A percentile compares a stretch with the other conserved stretches of the same genome.
Evolutionary conservation across 2,329 filamentous ascomycete genomes (phyloP).

Genomic region (Ophiostoma novo-ulmi): DNA sequence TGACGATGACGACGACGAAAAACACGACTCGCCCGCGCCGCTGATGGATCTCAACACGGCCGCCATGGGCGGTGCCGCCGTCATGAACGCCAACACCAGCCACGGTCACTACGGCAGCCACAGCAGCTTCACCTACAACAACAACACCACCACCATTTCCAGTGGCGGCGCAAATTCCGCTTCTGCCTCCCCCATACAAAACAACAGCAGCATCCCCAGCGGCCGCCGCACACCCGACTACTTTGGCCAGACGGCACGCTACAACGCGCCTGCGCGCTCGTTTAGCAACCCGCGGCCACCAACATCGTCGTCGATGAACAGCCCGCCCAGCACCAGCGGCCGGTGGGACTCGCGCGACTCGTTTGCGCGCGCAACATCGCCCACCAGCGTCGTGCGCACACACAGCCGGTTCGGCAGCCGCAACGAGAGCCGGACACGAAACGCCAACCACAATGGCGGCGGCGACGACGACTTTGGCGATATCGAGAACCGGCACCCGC

Average conservation of each 20-base stretch:
- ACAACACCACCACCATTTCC: neutral
- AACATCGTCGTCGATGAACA: slow-evolving; percentile 22
- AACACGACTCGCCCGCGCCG: neutral
- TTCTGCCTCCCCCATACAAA: neutral
- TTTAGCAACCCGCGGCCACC: slow-evolving; percentile 54
- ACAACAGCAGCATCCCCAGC: slow-evolving; percentile 28
- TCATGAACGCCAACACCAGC: slow-evolving; percentile 12
- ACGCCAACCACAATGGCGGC: neutral
- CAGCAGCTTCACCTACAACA: slow-evolving; percentile 9
- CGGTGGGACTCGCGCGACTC: slow-evolving; percentile 42
- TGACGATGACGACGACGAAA: neutral
- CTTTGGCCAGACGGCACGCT: slow-evolving; percentile 51
- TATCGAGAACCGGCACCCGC: slow-evolving; percentile 47
- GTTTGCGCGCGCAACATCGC: slow-evolving; percentile 33
- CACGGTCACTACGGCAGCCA: slow-evolving; percentile 22
- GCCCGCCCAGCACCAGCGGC: slow-evolving; percentile 25
- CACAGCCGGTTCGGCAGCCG: slow-evolving; percentile 25
- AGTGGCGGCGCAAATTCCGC: neutral
- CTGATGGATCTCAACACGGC: slow-evolving; percentile 19
- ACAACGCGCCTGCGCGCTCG: slow-evolving; percentile 50
- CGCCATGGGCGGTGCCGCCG: slow-evolving; percentile 4
- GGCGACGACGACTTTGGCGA: slow-evolving; percentile 26
- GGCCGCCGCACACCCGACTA: slow-evolving; percentile 51
- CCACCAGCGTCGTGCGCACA: slow-evolving; percentile 19
- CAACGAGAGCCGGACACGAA: slow-evolving; percentile 20